Percentiles rank a stretch among this genome's conserved stretches.
Evolutionary conservation across 768 basidiomycete species (phyloP).

Genomic region (Collybia sordida): DNA sequence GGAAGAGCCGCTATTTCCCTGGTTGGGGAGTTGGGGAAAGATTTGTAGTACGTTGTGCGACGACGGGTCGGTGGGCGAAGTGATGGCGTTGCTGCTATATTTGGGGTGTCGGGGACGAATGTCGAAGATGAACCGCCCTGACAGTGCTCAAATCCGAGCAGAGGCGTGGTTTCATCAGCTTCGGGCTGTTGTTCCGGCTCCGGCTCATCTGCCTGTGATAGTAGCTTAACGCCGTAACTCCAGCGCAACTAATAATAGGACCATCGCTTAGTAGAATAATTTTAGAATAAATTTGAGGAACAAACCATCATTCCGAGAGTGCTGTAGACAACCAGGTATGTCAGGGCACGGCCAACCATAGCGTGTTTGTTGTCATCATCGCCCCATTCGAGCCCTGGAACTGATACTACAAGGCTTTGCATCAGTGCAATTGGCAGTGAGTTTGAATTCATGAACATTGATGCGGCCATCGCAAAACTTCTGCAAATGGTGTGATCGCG

Average conservation of each 20-base stretch:
- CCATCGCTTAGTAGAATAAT: no score
- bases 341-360: slow-evolving; percentile 90
- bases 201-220: slow-evolving; percentile 13
- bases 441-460: slow-evolving; percentile 95
- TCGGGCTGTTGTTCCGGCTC: not conserved
- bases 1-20: slow-evolving; percentile 4
- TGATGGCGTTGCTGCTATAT: not conserved
- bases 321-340: slow-evolving; percentile 89
- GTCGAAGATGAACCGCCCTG: not conserved
- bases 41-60: slow-evolving; percentile 17
- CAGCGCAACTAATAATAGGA: slow-evolving; percentile 66
- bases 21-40: slow-evolving; percentile 18
- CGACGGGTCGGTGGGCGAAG: slow-evolving; percentile 5
- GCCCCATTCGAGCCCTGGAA: slow-evolving; percentile 81
- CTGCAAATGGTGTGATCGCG: slow-evolving; percentile 29
- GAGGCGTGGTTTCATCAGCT: slow-evolving; percentile 5
- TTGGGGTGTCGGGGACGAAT: not conserved
- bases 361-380: slow-evolving; percentile 76
- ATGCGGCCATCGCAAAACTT: slow-evolving; percentile 75
- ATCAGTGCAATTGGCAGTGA: slow-evolving; percentile 94
- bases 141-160: slow-evolving; percentile 4
- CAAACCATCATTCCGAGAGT: slow-evolving; percentile 92
- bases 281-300: not conserved
- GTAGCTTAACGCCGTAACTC: slow-evolving; percentile 48
- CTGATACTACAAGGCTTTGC: slow-evolving; percentile 84